Evolutionary conservation across 1,284 basidiomycete genomes (phyloP).

Genomic region (Naganishia cerealis): DNA sequence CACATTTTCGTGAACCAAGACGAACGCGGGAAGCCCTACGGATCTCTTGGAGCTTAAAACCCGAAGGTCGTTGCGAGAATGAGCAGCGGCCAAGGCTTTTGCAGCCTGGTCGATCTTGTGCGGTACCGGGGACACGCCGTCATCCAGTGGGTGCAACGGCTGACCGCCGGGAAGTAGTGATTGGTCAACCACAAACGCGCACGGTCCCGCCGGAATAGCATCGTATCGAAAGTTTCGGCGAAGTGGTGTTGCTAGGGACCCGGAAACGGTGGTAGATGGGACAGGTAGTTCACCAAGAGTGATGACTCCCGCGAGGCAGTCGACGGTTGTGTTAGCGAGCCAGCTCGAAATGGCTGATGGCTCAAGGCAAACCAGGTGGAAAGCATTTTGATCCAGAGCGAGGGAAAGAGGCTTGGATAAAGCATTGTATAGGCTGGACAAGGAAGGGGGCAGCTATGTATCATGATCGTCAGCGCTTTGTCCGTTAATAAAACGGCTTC

Average conservation of each 20-base stretch:
- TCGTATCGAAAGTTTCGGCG: slow-evolving; percentile 8
- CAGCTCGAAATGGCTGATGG: slow-evolving; percentile 12
- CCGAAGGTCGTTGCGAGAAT: background rate
- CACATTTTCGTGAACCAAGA: slow-evolving; percentile 32
- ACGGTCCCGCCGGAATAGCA: slow-evolving; percentile 9
- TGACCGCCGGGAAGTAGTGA: slow-evolving; percentile 19
- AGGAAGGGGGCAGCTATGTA: slow-evolving; percentile 5
- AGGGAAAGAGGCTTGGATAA: slow-evolving; percentile 1
- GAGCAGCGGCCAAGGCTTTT: slow-evolving; percentile 13
- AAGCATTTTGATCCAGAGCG: slow-evolving; percentile 18
- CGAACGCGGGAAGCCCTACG: slow-evolving; percentile 3
- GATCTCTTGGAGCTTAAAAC: background rate
- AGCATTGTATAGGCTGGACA: background rate
- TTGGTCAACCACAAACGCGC: slow-evolving; percentile 30
- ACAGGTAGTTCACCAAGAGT: slow-evolving; percentile 12
- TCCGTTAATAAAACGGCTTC: no score
- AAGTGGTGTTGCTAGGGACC: slow-evolving; percentile 4
- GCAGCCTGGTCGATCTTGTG: slow-evolving; percentile 4
- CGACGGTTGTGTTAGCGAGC: background rate
- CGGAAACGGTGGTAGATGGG: slow-evolving; percentile 1
- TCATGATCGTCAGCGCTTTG: background rate
- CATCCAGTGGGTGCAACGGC: slow-evolving; percentile 12
- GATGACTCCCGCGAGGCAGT: slow-evolving; percentile 3
- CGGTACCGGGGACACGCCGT: slow-evolving; percentile 8
- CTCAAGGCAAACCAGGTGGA: slow-evolving; percentile 26